Conservation (phyloP, 345 rosid species). For the Noccaea bulbosa region DNA sequence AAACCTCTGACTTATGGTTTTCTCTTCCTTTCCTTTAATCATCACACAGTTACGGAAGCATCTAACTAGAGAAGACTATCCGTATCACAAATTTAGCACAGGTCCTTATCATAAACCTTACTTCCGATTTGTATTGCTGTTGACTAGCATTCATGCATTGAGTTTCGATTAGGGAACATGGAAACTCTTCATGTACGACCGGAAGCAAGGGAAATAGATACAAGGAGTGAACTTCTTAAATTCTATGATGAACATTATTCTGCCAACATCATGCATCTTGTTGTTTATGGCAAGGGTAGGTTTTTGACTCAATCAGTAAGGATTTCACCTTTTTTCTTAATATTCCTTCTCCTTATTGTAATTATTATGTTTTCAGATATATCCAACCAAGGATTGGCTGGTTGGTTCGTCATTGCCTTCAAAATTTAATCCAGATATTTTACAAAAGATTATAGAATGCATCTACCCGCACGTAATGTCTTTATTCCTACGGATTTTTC, state of each 20-base stretch:
- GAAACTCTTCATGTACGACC: conserved; percentile 81
- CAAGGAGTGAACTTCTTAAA: conserved; percentile 70
- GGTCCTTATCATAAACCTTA: conserved; percentile 49
- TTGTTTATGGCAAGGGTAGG: conserved; percentile 83
- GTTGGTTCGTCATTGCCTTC: conserved; percentile 79
- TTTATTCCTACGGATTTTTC: conserved; percentile 87
- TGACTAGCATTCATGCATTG: neutral
- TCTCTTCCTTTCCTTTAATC: conserved; percentile 3
- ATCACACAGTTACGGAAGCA: conserved; percentile 72
- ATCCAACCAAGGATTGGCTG: conserved; percentile 84
- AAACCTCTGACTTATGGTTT: neutral
- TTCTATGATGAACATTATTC: conserved; percentile 86
- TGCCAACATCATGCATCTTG: conserved; percentile 87
- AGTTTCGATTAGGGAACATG: conserved; percentile 62
- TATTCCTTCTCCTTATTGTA: conserved; percentile 7
- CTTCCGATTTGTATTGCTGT: conserved; percentile 1
- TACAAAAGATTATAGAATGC: conserved; percentile 60
- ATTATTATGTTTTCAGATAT: conserved; percentile 53
- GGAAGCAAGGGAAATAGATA: conserved; percentile 70
- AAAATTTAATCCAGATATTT: conserved; percentile 55
- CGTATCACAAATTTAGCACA: conserved; percentile 82
- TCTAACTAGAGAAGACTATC: conserved; percentile 68
- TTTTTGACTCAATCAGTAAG: too few species aligned
- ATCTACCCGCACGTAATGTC: conserved; percentile 66
- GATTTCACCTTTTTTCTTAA: too few species aligned